Conservation (phyloP, 129 eudicot species). For the Calendula officinalis region DNA sequence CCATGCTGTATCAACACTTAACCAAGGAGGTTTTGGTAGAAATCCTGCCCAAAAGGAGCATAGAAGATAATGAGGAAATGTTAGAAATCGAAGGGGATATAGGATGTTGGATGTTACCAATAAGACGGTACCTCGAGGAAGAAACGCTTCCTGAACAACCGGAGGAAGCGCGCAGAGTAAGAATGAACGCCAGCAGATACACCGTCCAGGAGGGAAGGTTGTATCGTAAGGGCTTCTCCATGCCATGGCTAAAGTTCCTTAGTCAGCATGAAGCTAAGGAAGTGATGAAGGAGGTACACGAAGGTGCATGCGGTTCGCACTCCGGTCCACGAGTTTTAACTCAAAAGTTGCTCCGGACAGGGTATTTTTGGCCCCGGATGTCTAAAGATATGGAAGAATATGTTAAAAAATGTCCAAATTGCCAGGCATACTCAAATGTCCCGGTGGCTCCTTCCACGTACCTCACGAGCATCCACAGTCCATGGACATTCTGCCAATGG, state of each 20-base stretch:
- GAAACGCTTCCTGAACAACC: background rate
- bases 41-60: background rate
- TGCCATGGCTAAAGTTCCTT: background rate
- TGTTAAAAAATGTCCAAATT: too few species aligned
- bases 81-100: background rate
- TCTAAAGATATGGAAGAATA: too few species aligned
- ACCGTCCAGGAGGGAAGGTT: background rate
- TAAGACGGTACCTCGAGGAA: background rate
- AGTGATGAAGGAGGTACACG: too few species aligned
- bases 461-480: too few species aligned
- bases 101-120: background rate
- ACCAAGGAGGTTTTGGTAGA: background rate
- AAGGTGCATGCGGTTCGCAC: too few species aligned
- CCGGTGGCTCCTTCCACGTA: too few species aligned
- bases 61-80: background rate
- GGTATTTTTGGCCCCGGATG: background rate
- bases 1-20: background rate
- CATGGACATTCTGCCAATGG: too few species aligned
- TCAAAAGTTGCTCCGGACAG: background rate
- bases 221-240: background rate
- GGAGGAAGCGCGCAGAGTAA: background rate
- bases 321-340: too few species aligned
- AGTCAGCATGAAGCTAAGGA: background rate
- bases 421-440: too few species aligned
- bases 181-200: background rate